A percentile compares a stretch with the other conserved stretches of the same genome.
Evolutionary conservation across 257 asterid genomes (phyloP).

Genomic region (Marsdenia floribunda): DNA sequence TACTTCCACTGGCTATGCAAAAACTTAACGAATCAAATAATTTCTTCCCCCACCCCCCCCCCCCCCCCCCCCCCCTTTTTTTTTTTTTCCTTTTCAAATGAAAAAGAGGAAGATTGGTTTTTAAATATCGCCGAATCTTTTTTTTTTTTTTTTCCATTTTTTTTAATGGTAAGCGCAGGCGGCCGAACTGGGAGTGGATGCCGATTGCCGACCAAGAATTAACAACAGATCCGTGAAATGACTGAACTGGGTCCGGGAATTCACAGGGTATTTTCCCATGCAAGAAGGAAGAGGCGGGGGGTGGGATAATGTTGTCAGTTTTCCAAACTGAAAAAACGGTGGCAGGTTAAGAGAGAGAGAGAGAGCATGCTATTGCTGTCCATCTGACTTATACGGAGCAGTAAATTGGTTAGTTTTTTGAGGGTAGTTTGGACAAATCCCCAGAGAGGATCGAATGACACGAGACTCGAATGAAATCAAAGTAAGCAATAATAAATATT

Average conservation of each 20-base stretch:
- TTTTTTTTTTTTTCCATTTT: no score
- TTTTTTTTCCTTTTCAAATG: neutral
- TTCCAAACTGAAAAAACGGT: slow-evolving; percentile 48
- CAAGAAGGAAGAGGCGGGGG: neutral
- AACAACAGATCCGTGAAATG: slow-evolving; percentile 19
- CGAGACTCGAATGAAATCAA: slow-evolving; percentile 26
- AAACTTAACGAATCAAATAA: neutral
- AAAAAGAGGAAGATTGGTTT: neutral
- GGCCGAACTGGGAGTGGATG: neutral
- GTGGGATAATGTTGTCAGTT: slow-evolving; percentile 25
- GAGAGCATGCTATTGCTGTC: slow-evolving; percentile 27
- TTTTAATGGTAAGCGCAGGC: neutral
- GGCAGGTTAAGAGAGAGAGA: slow-evolving; percentile 24
- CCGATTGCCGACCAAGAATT: slow-evolving; percentile 18
- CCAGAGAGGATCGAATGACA: slow-evolving; percentile 27
- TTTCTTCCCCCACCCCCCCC: no score
- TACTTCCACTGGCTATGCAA: neutral
- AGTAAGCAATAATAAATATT: neutral
- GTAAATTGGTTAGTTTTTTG: slow-evolving; percentile 31
- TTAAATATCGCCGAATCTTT: neutral
- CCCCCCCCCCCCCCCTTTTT: neutral
- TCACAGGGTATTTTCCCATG: slow-evolving; percentile 7
- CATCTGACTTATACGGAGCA: slow-evolving; percentile 37
- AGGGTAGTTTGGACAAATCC: slow-evolving; percentile 48
- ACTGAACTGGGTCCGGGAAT: slow-evolving; percentile 11